Conservation (phyloP, 1,284 basidiomycete species). For the Crucibulum cyathiforme region DNA sequence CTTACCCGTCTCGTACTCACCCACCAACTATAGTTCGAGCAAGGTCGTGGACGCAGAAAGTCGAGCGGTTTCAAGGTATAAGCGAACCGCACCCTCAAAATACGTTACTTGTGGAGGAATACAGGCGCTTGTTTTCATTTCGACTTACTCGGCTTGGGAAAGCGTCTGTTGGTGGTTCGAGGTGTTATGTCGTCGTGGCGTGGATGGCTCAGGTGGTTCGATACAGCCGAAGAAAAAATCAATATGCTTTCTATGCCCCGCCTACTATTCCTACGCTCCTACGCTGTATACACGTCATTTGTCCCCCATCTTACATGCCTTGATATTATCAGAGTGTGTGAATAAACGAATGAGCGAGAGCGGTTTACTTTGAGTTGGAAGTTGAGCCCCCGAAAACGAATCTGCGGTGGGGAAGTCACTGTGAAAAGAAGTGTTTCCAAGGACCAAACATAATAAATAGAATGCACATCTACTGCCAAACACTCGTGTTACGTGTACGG, state of each 20-base stretch:
- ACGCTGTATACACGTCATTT: constrained; percentile 6
- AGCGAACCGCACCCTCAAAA: constrained; percentile 20
- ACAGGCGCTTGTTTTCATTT: no score
- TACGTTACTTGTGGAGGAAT: no score
- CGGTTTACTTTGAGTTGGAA: no score
- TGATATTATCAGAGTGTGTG: neutral
- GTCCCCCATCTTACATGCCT: constrained; percentile 2
- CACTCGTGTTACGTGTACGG: no score
- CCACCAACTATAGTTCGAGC: constrained; percentile 70
- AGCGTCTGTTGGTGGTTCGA: neutral
- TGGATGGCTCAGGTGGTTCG: constrained; percentile 7
- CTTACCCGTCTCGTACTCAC: constrained; percentile 8
- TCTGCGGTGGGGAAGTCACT: no score
- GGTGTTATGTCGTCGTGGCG: neutral
- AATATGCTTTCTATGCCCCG: constrained; percentile 17
- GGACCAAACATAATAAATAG: no score
- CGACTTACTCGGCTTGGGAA: neutral
- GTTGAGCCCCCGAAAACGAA: no score
- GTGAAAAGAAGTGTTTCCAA: no score
- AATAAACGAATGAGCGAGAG: no score
- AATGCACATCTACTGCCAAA: no score
- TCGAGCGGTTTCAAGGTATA: constrained; percentile 91
- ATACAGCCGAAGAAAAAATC: constrained; percentile 10
- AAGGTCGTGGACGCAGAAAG: constrained; percentile 92
- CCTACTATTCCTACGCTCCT: neutral